These are phyloP conservation scores for Boletus sp. DNA, from an alignment of 768 basidiomycete species.

Conservation along the genomic window DNA sequence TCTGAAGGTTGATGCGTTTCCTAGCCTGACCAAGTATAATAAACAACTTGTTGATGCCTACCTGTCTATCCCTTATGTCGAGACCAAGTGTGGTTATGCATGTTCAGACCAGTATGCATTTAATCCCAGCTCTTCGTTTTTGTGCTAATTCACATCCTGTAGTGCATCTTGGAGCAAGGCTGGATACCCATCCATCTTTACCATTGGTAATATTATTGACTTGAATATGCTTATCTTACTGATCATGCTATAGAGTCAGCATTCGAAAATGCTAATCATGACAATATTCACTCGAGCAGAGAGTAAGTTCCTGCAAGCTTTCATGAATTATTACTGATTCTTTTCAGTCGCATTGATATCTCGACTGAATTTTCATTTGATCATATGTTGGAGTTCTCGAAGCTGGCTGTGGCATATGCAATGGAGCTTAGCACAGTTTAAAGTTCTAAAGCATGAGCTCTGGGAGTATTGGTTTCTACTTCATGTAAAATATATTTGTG, in stretches of 20 bases:
- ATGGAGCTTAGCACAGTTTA: conserved; percentile 63
- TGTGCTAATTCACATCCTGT: conserved; percentile 16
- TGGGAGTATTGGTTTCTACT: not conserved
- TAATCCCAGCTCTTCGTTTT: conserved; percentile 17
- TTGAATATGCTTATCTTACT: not conserved
- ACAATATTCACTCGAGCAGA: conserved; percentile 74
- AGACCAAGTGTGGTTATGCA: conserved; percentile 91
- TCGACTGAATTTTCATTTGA: conserved; percentile 87
- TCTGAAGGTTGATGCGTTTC: conserved; percentile 8
- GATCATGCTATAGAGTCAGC: conserved; percentile 47
- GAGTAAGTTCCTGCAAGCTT: conserved; percentile 60
- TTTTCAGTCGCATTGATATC: conserved; percentile 71
- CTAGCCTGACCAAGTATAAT: conserved; percentile 78
- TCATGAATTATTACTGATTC: conserved; percentile 35
- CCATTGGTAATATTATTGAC: conserved; percentile 47
- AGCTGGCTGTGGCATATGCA: conserved; percentile 76
- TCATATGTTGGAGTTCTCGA: conserved; percentile 89
- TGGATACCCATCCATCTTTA: conserved; percentile 82
- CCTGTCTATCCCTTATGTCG: conserved; percentile 74
- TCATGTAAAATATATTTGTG: not conserved
- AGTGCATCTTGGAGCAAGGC: conserved; percentile 83
- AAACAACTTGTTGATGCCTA: conserved; percentile 72
- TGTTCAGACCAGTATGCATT: conserved; percentile 85
- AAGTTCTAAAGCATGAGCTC: not conserved
- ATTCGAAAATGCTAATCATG: conserved; percentile 69